phyloP scores from a whole-genome alignment of 176 grass and related monocot genomes.

The Triticum monococcum region DNA sequence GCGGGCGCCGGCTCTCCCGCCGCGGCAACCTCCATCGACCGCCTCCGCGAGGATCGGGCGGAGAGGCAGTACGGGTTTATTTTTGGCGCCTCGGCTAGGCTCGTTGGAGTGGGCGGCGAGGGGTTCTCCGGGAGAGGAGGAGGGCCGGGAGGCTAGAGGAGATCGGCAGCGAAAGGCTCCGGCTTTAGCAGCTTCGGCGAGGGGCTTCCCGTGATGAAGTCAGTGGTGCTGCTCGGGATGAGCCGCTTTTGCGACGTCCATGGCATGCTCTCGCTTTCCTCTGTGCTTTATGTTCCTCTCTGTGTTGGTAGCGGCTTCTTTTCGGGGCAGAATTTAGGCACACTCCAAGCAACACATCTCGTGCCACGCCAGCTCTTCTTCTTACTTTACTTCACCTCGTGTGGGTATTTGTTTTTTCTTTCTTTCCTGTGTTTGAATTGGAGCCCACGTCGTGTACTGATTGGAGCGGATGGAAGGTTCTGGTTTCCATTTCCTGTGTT shows the following conservation, averaged over 20 bases:
- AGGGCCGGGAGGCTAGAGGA: not conserved
- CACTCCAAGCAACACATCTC: not conserved
- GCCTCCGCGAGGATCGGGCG: not conserved
- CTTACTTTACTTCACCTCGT: no score
- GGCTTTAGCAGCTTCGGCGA: slow-evolving; percentile 3
- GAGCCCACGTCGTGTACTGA: not conserved
- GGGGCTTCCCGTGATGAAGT: slow-evolving; percentile 25
- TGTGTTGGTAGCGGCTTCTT: not conserved
- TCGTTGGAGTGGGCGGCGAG: slow-evolving; percentile 2
- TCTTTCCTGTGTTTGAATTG: not conserved
- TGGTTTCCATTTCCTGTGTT: no score
- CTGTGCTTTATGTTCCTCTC: not conserved
- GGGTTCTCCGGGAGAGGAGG: not conserved
- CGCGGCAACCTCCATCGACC: slow-evolving; percentile 46
- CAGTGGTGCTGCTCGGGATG: not conserved
- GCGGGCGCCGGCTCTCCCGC: slow-evolving; percentile 9
- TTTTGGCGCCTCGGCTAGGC: slow-evolving; percentile 29
- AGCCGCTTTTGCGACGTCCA: not conserved
- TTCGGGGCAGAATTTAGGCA: not conserved
- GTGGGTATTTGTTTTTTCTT: not conserved
- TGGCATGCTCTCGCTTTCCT: not conserved
- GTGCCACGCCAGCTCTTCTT: not conserved
- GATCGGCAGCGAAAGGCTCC: not conserved
- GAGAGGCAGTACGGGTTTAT: slow-evolving; percentile 21
- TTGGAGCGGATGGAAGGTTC: no score